Evolutionary conservation across 441 rosid genomes (phyloP).

Genomic region (Capsella rubella): DNA sequence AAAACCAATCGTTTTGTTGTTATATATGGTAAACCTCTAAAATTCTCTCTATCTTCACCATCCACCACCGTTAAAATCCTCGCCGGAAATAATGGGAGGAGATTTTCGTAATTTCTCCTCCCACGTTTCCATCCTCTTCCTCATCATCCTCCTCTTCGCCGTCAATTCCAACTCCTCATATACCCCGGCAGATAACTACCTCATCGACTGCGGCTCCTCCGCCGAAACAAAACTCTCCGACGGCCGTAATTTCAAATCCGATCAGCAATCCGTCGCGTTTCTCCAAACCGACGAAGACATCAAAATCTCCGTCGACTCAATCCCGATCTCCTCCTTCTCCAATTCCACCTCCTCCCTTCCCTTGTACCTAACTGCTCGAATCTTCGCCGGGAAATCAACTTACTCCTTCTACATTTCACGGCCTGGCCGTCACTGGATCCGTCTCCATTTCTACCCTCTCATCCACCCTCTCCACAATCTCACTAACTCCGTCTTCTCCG

Average conservation of each 20-base stretch:
- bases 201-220: conserved; percentile 80
- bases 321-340: conserved; percentile 38
- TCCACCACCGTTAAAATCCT: conserved; percentile 23
- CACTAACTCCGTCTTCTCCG: conserved; percentile 51
- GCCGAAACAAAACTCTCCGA: conserved; percentile 63
- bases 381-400: conserved; percentile 49
- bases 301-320: conserved; percentile 53
- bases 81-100: conserved; percentile 47
- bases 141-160: conserved; percentile 24
- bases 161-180: conserved; percentile 24
- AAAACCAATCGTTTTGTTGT: conserved; percentile 15
- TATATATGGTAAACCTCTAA: conserved; percentile 23
- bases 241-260: conserved; percentile 70
- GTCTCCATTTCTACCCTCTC: conserved; percentile 65
- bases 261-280: conserved; percentile 51
- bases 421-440: conserved; percentile 66
- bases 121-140: conserved; percentile 35
- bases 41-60: conserved; percentile 10
- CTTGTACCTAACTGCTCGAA: conserved; percentile 47
- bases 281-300: conserved; percentile 62
- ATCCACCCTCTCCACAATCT: conserved; percentile 56
- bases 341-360: conserved; percentile 37
- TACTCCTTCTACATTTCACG: conserved; percentile 56
- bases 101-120: conserved; percentile 43
- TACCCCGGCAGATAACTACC: conserved; percentile 63